phyloP scores from a whole-genome alignment of 108 stramenopile species.

The Nitzschia sp. region DNA sequence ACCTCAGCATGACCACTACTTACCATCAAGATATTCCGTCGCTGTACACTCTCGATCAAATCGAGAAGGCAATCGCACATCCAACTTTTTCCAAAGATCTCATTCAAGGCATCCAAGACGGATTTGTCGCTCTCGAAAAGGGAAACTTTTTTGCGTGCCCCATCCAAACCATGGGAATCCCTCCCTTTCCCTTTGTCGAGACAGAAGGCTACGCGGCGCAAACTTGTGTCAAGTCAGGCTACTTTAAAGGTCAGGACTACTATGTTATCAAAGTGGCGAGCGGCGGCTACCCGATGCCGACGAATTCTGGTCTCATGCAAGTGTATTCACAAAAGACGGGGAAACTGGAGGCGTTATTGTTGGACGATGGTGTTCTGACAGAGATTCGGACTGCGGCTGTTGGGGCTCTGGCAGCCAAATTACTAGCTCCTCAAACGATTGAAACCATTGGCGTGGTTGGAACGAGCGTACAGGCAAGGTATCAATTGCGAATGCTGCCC shows the following conservation, averaged over 20 bases:
- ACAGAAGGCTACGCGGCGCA: conserved; percentile 55
- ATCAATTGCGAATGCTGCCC: conserved; percentile 53
- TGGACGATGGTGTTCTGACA: conserved; percentile 72
- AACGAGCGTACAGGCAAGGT: conserved; percentile 68
- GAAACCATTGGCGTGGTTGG: conserved; percentile 60
- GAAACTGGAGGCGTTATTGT: conserved; percentile 48
- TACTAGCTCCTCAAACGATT: conserved; percentile 40
- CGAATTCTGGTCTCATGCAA: conserved; percentile 59
- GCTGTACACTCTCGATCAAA: conserved; percentile 35
- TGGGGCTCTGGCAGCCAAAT: conserved; percentile 63
- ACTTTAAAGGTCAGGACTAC: conserved; percentile 48
- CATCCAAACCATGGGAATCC: conserved; percentile 70
- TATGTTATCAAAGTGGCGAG: conserved; percentile 76
- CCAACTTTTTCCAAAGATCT: conserved; percentile 38
- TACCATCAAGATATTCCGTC: conserved; percentile 2
- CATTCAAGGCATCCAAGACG: conserved; percentile 53
- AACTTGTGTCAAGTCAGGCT: conserved; percentile 76
- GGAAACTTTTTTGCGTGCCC: conserved; percentile 65
- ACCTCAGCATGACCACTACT: too few relatives aligned
- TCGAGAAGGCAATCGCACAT: conserved; percentile 40
- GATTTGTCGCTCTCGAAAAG: conserved; percentile 49
- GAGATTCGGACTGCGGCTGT: conserved; percentile 77
- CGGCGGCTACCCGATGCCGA: conserved; percentile 60
- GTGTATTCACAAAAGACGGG: conserved; percentile 70
- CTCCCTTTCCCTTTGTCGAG: conserved; percentile 59